Base-by-base conservation (phyloP, 1,139 yeast species). In the Protomyces macrosporus region DNA sequence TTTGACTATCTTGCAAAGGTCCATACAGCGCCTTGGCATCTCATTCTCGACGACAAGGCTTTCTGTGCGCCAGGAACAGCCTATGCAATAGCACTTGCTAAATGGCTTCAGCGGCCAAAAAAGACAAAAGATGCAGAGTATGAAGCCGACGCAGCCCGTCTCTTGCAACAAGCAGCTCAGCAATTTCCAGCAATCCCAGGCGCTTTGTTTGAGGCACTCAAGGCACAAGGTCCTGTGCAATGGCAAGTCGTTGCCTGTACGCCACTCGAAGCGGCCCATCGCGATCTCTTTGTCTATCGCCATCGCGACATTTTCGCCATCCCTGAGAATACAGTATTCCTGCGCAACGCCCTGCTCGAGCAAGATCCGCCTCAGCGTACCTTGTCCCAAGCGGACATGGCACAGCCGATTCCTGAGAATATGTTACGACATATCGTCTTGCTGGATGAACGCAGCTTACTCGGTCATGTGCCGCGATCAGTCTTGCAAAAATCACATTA, bases 81-180 rank as follows among this genome's bases (percentile, higher is more conserved):
- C 1, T 85, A 84, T 70, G 87, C 95, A 0, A 74, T 80, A 0
- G 88, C 84, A 0, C 75, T 88, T 64, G 90, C 95, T 7, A 45
- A 34, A 42, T 64, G 53, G 52, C 39, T 53, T 36, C 14, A 35
- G 37, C 77, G 74, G 0, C 73, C 74, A 9, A 93, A 95, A 0
- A 76, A 72, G 53, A 67, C 68, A 1, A 79, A 80, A 23, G 74
- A 89, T 64, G 69, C 71, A 42, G 70, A 68, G 9, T 16, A 30
- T 23, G 48, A 42, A 16, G 48, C 48, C 30, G 48, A 42, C n/a
- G 48, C 48, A 16, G 16, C 4, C 30, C 10, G 9, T 7, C 32
- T 42, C 30, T 14, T 42, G 48, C 48, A 42, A 16, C 7, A 42
- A 42, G 93, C 95, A 0, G 84, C 81, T 68, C 68, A 75, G 4